Base-by-base conservation (phyloP, 805 yeast genomes). In the Danielia oregonensis region DNA sequence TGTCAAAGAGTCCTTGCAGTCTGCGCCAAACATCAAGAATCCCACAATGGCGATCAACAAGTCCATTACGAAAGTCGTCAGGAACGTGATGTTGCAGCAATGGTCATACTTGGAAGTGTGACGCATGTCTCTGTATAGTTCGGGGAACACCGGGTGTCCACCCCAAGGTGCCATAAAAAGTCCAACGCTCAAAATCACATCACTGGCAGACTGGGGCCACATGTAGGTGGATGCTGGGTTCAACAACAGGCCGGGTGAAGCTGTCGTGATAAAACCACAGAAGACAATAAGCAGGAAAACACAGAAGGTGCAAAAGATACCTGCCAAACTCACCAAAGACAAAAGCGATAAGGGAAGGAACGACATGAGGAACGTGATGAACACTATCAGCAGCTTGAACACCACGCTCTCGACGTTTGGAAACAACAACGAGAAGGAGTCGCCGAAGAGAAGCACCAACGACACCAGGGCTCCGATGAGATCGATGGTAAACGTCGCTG, bases 101-200 rank as follows among this genome's bases (percentile, higher is more conserved):
- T 54, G 52, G n/a, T 54, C 45, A 53, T 75, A 84, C 49, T 81
- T 78, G 17, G 61, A 44, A 3, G 91, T 89, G 44, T 78, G 82
- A 35, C 84, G 68, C 83, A 84, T 79, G 55, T 84, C 94, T 23
- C 78, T 70, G 53, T 78, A 79, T 34, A 84, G 65, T 45, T 84
- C 84, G 2, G 93, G 93, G 50, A 84, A 85, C 17, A 85, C 75
- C 4, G 93, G 86, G 59, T 85, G 93, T 0, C 93, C 91, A 5
- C 93, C 88, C 67, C 84, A 85, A 1, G 91, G 89, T 4, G 89
- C 82, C 70, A 80, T 70, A 40, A 79, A 70, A 33, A 80, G 78
- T 9, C 86, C 86, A 31, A 78, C 63, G 1, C 82, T 72, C 23
- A 77, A 57, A 7, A 75, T 51, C 7, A 79, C 44, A 32, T 65